A percentile compares a stretch with the other conserved stretches of the same genome.
Evolutionary conservation across 176 grass and related monocot genomes (phyloP).

Genomic region (Hordeum marinum): DNA sequence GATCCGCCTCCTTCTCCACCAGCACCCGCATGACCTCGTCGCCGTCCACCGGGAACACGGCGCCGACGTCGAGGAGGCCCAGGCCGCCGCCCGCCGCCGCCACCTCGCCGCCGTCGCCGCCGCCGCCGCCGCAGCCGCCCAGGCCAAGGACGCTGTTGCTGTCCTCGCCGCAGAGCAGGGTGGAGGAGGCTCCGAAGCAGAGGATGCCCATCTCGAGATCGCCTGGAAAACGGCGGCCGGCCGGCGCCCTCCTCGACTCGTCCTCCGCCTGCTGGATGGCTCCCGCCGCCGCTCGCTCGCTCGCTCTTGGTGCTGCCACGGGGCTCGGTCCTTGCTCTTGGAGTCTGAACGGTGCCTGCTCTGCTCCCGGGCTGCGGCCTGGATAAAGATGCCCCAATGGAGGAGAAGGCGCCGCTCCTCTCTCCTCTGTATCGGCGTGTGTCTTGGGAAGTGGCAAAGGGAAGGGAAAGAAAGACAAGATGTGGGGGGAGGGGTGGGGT

Average conservation of each 20-base stretch:
- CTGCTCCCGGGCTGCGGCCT: background rate
- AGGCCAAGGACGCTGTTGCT: constrained; percentile 44
- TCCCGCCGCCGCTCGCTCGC: background rate
- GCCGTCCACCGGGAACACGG: constrained; percentile 44
- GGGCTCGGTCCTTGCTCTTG: background rate
- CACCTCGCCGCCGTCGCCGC: constrained; percentile 11
- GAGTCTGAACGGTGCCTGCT: background rate
- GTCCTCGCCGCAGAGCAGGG: constrained; percentile 66
- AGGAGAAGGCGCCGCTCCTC: background rate
- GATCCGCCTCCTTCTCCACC: constrained; percentile 60
- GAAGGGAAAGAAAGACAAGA: constrained; percentile 9
- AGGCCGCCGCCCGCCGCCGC: constrained; percentile 18
- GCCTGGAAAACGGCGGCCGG: background rate
- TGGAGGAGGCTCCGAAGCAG: constrained; percentile 33
- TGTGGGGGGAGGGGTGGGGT: background rate
- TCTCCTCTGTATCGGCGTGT: background rate
- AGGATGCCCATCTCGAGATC: constrained; percentile 41
- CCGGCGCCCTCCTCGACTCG: background rate
- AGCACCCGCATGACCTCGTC: constrained; percentile 40
- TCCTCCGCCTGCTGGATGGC: background rate
- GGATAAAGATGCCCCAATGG: constrained; percentile 1
- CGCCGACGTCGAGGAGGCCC: constrained; percentile 15
- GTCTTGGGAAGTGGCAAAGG: constrained; percentile 36
- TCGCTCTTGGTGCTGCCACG: background rate
- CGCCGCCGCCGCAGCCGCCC: constrained; percentile 1